Conservation (phyloP, 768 basidiomycete genomes). For the Crassisporium funariophilum region DNA sequence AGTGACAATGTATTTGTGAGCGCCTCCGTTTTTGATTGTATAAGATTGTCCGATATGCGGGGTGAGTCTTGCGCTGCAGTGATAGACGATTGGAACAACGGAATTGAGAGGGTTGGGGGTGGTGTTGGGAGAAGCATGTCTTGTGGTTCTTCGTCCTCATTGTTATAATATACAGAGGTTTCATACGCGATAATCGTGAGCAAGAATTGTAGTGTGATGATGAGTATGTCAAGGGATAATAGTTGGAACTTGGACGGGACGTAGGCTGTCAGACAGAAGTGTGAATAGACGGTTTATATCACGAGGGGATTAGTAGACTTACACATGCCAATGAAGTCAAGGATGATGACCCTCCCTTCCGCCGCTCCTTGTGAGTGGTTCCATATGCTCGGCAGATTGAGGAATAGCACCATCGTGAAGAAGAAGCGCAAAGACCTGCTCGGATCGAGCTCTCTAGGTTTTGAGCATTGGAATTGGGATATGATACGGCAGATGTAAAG, state of each 20-base stretch:
- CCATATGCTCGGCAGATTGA: slow-evolving; percentile 65
- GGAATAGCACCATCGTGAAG: slow-evolving; percentile 56
- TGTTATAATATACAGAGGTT: slow-evolving; percentile 44
- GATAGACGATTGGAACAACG: slow-evolving; percentile 18
- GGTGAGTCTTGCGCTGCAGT: slow-evolving; percentile 12
- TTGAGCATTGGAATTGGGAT: slow-evolving; percentile 66
- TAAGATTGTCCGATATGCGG: slow-evolving; percentile 16
- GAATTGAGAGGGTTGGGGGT: slow-evolving; percentile 20
- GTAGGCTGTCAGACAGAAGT: slow-evolving; percentile 40
- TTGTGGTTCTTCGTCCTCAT: slow-evolving; percentile 36
- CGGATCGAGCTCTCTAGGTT: slow-evolving; percentile 67
- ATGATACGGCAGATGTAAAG: slow-evolving; percentile 54
- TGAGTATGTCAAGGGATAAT: slow-evolving; percentile 65
- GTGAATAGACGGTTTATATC: background rate
- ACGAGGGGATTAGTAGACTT: slow-evolving; percentile 27
- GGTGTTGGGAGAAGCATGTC: slow-evolving; percentile 39
- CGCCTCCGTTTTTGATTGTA: slow-evolving; percentile 22
- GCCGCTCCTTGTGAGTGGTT: slow-evolving; percentile 55
- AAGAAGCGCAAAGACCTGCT: slow-evolving; percentile 70
- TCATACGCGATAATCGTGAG: slow-evolving; percentile 74
- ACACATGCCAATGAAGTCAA: slow-evolving; percentile 84
- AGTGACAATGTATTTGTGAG: slow-evolving; percentile 37
- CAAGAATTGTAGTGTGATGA: slow-evolving; percentile 65
- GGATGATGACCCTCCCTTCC: slow-evolving; percentile 63
- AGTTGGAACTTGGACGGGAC: slow-evolving; percentile 68